phyloP scores from a whole-genome alignment of 306 rosid species.

The Casuarina equisetifolia region DNA sequence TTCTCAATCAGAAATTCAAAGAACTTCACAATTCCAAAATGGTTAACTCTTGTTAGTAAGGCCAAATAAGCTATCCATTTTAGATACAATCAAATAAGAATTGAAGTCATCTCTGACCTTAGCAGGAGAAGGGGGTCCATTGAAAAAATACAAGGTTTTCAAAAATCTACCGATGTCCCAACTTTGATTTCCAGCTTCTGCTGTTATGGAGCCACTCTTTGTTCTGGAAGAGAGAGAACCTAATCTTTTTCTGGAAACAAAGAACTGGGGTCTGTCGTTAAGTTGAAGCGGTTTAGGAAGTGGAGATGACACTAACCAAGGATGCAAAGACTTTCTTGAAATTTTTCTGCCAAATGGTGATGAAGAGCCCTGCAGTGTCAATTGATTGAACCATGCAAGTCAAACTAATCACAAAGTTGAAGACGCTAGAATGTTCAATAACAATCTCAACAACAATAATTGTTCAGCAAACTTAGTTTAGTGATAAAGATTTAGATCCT shows the following conservation, averaged over 20 bases:
- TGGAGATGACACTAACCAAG: conserved; percentile 35
- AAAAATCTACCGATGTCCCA: conserved; percentile 89
- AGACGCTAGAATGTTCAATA: neutral
- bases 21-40: conserved; percentile 66
- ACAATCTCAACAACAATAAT: neutral
- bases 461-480: neutral
- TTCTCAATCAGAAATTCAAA: conserved; percentile 74
- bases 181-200: conserved; percentile 58
- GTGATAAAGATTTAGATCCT: neutral
- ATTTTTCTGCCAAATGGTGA: conserved; percentile 41
- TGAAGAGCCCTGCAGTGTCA: conserved; percentile 57
- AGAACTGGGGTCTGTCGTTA: conserved; percentile 37
- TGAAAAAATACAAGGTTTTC: conserved; percentile 73
- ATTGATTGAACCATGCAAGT: conserved; percentile 6
- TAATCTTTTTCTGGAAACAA: conserved; percentile 34
- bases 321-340: conserved; percentile 33
- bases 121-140: conserved; percentile 78
- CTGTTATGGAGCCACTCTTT: conserved; percentile 40
- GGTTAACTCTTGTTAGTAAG: conserved; percentile 45
- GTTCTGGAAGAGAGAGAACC: conserved; percentile 37
- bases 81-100: conserved; percentile 8
- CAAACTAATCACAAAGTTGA: neutral
- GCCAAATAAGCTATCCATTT: conserved; percentile 3
- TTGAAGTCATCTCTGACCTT: conserved; percentile 53
- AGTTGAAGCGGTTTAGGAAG: conserved; percentile 75